Conservation (phyloP, 495 filamentous ascomycete genomes). For the Hypoxylon fuscum region DNA sequence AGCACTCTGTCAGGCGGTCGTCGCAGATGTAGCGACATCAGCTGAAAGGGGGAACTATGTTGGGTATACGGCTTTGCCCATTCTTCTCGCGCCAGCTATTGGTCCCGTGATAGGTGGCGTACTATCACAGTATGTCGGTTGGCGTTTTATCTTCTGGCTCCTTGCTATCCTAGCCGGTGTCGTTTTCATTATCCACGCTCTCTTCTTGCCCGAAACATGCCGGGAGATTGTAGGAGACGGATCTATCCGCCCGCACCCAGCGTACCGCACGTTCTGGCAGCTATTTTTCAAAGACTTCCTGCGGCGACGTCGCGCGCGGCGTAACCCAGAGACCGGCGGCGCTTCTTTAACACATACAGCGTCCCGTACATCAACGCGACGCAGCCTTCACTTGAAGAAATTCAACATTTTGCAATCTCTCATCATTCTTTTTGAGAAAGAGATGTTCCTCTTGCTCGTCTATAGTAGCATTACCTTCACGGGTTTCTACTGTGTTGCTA, state of each 20-base stretch:
- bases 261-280: slow-evolving; percentile 52
- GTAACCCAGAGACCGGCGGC: not conserved
- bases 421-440: slow-evolving; percentile 66
- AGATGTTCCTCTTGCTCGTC: slow-evolving; percentile 65
- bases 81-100: slow-evolving; percentile 51
- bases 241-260: slow-evolving; percentile 53
- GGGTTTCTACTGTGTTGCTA: slow-evolving; percentile 68
- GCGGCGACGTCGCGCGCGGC: slow-evolving; percentile 12
- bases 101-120: slow-evolving; percentile 66
- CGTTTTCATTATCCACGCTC: slow-evolving; percentile 49
- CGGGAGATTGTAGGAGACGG: slow-evolving; percentile 74
- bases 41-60: slow-evolving; percentile 63
- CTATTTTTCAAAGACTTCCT: slow-evolving; percentile 41
- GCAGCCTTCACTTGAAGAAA: slow-evolving; percentile 49
- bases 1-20: slow-evolving; percentile 60
- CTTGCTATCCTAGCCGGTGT: slow-evolving; percentile 58
- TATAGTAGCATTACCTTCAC: slow-evolving; percentile 66
- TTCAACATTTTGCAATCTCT: slow-evolving; percentile 71
- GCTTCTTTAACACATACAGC: slow-evolving; percentile 7
- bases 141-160: slow-evolving; percentile 72
- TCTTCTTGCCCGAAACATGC: slow-evolving; percentile 66
- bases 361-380: slow-evolving; percentile 35
- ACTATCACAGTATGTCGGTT: slow-evolving; percentile 62
- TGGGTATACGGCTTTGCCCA: slow-evolving; percentile 43
- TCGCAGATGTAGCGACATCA: slow-evolving; percentile 60